Conservation (phyloP, 1,284 basidiomycete genomes). For the Apiotrichum mycotoxinovorans region DNA sequence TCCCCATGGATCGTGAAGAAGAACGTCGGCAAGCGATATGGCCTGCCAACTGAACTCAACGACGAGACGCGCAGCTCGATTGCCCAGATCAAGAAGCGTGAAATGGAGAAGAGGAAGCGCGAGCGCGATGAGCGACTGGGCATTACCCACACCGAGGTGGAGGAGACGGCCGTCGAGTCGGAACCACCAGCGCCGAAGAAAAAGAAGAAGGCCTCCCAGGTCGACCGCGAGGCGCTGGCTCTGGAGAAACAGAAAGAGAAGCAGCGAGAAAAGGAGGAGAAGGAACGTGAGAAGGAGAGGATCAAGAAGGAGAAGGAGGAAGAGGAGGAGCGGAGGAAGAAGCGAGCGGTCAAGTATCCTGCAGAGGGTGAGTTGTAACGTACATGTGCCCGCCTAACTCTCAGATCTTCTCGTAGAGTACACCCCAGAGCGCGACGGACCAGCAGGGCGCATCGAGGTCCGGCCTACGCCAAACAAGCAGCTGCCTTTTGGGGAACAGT, state of each 20-base stretch:
- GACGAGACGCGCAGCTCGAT: slow-evolving; percentile 77
- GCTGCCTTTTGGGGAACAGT: slow-evolving; percentile 74
- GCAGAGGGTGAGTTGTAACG: slow-evolving; percentile 52
- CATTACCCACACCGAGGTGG: slow-evolving; percentile 36
- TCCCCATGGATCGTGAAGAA: slow-evolving; percentile 94
- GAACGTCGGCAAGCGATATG: slow-evolving; percentile 73
- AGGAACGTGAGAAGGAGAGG: slow-evolving; percentile 52
- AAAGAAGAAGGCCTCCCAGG: slow-evolving; percentile 55
- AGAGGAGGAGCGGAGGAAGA: slow-evolving; percentile 65
- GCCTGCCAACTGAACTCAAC: slow-evolving; percentile 76
- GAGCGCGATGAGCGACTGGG: slow-evolving; percentile 56
- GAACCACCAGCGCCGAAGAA: slow-evolving; percentile 65
- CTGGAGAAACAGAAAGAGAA: slow-evolving; percentile 10
- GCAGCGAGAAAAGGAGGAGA: slow-evolving; percentile 24
- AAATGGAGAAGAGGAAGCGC: slow-evolving; percentile 84
- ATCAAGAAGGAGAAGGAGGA: slow-evolving; percentile 54
- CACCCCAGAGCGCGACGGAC: slow-evolving; percentile 62
- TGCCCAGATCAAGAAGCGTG: slow-evolving; percentile 72
- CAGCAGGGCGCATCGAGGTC: slow-evolving; percentile 45
- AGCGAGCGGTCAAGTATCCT: slow-evolving; percentile 73
- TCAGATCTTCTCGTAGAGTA: slow-evolving; percentile 74
- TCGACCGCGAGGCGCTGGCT: slow-evolving; percentile 20
- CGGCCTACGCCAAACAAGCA: slow-evolving; percentile 63
- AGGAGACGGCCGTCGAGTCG: slow-evolving; percentile 62
- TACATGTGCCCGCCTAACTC: slow-evolving; percentile 18